phyloP scores from a whole-genome alignment of 208 protist genomes.

The Wallacemonas sp. region DNA sequence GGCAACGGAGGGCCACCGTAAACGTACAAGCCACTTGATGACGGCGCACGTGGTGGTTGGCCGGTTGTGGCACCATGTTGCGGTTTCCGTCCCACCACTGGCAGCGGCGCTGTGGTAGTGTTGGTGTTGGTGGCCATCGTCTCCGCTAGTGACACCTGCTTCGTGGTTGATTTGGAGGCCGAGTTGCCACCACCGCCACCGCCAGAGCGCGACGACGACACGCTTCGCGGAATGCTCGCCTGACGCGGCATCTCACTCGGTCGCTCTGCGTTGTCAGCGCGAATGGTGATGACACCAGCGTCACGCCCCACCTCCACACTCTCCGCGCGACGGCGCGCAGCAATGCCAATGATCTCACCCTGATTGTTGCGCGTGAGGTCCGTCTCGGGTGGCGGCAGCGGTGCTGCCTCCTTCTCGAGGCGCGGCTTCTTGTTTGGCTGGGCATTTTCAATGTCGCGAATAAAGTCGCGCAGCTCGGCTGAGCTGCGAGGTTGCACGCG shows the following conservation, averaged over 20 bases:
- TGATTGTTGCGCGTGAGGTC: slow-evolving; percentile 46
- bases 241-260: slow-evolving; percentile 59
- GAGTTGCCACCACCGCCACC: neutral
- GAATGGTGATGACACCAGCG: slow-evolving; percentile 60
- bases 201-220: slow-evolving; percentile 27
- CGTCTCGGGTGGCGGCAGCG: slow-evolving; percentile 19
- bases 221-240: slow-evolving; percentile 56
- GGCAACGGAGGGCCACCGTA: slow-evolving; percentile 72
- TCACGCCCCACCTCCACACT: slow-evolving; percentile 44
- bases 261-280: slow-evolving; percentile 59
- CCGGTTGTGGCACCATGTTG: neutral
- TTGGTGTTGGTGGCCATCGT: too few species aligned
- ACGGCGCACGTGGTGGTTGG: slow-evolving; percentile 31
- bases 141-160: neutral
- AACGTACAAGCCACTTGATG: slow-evolving; percentile 47
- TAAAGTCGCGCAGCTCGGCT: slow-evolving; percentile 48
- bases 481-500: slow-evolving; percentile 49
- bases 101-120: neutral
- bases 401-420: slow-evolving; percentile 3
- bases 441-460: slow-evolving; percentile 23
- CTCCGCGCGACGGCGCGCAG: slow-evolving; percentile 61
- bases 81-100: slow-evolving; percentile 8
- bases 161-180: neutral
- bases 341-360: slow-evolving; percentile 75
- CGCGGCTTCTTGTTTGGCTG: slow-evolving; percentile 20